Evolutionary conservation across 1,139 yeast species (phyloP).

Genomic region (Yamadazyma atmosphaerica): DNA sequence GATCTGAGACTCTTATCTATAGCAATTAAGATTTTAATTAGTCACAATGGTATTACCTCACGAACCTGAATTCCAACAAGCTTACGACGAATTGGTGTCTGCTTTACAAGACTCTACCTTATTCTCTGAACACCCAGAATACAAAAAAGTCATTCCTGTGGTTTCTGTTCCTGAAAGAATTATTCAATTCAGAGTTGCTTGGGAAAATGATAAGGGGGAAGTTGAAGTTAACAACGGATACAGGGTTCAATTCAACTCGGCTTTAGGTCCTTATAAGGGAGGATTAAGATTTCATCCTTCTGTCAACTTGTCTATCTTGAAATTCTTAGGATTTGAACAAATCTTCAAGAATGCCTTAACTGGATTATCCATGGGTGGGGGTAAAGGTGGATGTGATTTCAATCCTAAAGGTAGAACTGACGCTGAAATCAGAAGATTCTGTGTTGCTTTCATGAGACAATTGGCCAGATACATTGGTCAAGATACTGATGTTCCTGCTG

Average conservation of each 20-base stretch:
- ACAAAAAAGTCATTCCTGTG: slow-evolving; percentile 85
- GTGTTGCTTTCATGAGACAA: slow-evolving; percentile 94
- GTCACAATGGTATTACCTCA: slow-evolving; percentile 52
- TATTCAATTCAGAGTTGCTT: slow-evolving; percentile 92
- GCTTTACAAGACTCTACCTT: slow-evolving; percentile 91
- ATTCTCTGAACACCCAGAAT: slow-evolving; percentile 85
- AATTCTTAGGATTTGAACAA: slow-evolving; percentile 97
- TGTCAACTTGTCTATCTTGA: slow-evolving; percentile 90
- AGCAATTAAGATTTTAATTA: background rate
- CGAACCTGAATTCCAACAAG: slow-evolving; percentile 99
- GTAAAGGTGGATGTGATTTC: slow-evolving; percentile 98
- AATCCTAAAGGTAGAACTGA: slow-evolving; percentile 95
- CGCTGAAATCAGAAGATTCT: slow-evolving; percentile 93
- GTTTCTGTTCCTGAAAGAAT: slow-evolving; percentile 95
- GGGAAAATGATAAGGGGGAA: slow-evolving; percentile 95
- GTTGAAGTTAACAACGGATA: slow-evolving; percentile 94
- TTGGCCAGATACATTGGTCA: slow-evolving; percentile 95
- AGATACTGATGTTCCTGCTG: slow-evolving; percentile 96
- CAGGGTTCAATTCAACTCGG: slow-evolving; percentile 98
- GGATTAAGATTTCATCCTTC: slow-evolving; percentile 98
- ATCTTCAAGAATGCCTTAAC: slow-evolving; percentile 97
- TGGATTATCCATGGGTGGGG: slow-evolving; percentile 98
- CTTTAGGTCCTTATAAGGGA: slow-evolving; percentile 98
- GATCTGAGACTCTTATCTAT: background rate
- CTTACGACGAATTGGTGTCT: slow-evolving; percentile 87